phyloP scores from a whole-genome alignment of 2,329 filamentous ascomycete genomes.

The Biscogniauxia mediterranea region DNA sequence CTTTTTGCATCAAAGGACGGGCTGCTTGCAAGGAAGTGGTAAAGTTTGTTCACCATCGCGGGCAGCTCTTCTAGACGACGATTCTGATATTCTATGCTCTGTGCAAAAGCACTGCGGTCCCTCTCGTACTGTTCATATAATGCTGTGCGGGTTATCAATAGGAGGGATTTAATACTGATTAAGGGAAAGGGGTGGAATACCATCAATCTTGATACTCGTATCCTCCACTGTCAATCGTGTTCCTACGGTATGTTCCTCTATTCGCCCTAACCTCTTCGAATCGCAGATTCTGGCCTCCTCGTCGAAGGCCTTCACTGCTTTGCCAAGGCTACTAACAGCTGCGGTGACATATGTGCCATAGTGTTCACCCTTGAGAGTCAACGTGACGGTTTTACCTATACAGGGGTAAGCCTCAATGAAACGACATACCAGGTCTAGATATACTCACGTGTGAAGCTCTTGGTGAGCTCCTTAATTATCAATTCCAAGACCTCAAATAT shows the following conservation, averaged over 20 bases:
- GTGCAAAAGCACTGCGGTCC: background rate
- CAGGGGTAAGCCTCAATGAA: background rate
- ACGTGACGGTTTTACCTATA: constrained; percentile 10
- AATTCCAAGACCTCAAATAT: constrained; percentile 15
- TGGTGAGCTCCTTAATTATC: constrained; percentile 13
- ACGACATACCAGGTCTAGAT: background rate
- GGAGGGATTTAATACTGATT: background rate
- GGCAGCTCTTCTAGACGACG: constrained; percentile 6
- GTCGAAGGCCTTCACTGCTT: constrained; percentile 8
- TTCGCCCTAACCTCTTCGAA: constrained; percentile 10
- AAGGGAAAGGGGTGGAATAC: background rate
- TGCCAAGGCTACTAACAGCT: constrained; percentile 7
- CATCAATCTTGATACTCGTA: background rate
- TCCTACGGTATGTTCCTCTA: constrained; percentile 7
- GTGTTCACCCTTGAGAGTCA: constrained; percentile 12
- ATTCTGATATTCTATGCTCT: constrained; percentile 2
- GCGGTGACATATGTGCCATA: constrained; percentile 12
- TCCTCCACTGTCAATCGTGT: constrained; percentile 8
- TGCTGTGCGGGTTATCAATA: background rate
- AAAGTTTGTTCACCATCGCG: constrained; percentile 10
- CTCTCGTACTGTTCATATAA: constrained; percentile 4
- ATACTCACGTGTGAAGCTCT: constrained; percentile 11
- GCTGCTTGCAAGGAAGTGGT: constrained; percentile 9
- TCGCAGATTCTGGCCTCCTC: constrained; percentile 12
- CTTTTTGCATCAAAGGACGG: constrained; percentile 11